phyloP scores from a whole-genome alignment of 2,329 filamentous ascomycete genomes.

The Aureobasidium lini region DNA sequence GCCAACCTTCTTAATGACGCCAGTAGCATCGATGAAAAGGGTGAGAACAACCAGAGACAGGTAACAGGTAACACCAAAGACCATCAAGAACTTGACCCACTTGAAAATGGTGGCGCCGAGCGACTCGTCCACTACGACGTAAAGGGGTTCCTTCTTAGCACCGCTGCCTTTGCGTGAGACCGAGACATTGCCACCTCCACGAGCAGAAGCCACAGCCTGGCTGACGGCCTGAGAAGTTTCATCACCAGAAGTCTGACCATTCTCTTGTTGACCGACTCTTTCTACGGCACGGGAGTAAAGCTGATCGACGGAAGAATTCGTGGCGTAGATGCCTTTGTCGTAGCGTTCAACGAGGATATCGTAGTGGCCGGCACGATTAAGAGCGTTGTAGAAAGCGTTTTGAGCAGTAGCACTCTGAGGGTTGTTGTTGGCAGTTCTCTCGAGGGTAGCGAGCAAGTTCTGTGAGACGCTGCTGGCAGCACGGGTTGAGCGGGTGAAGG shows the following conservation, averaged over 20 bases:
- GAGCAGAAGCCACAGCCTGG: constrained; percentile 70
- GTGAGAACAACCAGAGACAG: constrained; percentile 71
- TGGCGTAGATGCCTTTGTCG: constrained; percentile 76
- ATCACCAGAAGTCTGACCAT: constrained; percentile 29
- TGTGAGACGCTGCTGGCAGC: constrained; percentile 35
- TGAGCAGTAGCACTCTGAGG: constrained; percentile 80
- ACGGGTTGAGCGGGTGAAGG: constrained; percentile 18
- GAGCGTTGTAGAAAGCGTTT: constrained; percentile 86
- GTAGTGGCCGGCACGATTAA: constrained; percentile 87
- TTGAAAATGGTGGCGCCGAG: constrained; percentile 72
- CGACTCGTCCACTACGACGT: constrained; percentile 92
- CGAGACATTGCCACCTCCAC: constrained; percentile 59
- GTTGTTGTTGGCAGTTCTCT: constrained; percentile 89
- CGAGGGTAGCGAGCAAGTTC: constrained; percentile 69
- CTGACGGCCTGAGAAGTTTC: constrained; percentile 70
- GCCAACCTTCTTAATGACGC: constrained; percentile 70
- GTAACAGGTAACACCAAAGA: constrained; percentile 73
- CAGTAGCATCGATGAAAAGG: constrained; percentile 73
- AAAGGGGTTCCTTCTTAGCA: constrained; percentile 75
- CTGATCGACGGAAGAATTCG: constrained; percentile 68
- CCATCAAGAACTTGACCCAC: constrained; percentile 80
- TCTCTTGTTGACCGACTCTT: constrained; percentile 45
- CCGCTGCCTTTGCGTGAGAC: constrained; percentile 54
- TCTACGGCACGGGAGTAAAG: constrained; percentile 71
- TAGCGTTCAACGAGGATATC: constrained; percentile 88